Evolutionary conservation across 2,329 filamentous ascomycete species (phyloP), one percentile per base, ranked within the genome.

Genomic region (Cercospora janseana): DNA sequence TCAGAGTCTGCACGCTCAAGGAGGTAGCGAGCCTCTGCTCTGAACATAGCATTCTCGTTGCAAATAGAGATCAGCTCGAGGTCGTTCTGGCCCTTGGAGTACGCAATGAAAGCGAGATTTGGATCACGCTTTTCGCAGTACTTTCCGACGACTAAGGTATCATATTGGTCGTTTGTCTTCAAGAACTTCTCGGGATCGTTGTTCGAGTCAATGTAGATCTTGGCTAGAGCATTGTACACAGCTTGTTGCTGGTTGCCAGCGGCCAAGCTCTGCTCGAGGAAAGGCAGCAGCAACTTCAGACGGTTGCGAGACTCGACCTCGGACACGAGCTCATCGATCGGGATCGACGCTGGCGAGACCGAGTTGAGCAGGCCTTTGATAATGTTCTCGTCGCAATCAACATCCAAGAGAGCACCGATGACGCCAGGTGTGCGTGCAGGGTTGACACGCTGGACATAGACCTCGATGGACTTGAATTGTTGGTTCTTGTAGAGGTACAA

Each of bases 1-100:
- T 98, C 93, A 2, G 77, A 70, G 65, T 98, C 93, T 28, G 88
- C 86, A 59, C 93, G 86, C 64, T 96, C 91, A 45, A 98, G 77
- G 18, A 98, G 79, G 71, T 98, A 98, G 28, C 93, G 86, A 51
- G 91, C 92, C 72, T 98, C 93, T n/a, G 88, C 88, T 64, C 91
- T 87, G 80, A 95, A 98, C 93, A 98, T 98, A n/a, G 88, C 85
- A 74, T 98, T 98, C 73, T 98, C 94, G 63, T 97, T 98, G 66
- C 93, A 97, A 66, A 98, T 92, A 70, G 87, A 93, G 72, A 98
- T 92, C 49, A 98, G 81, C 73, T 98, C 94, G 24, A 98, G 75
- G 65, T 98, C 93, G 60, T 98, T 98, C 72, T 96, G 88, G 15
- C 93, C 93, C 78, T 98, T 98, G 63, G 85, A 81, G 71, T 96